A percentile compares a stretch with the other conserved stretches of the same genome.
phyloP scores from a whole-genome alignment of 352 stramenopile genomes.

The Phytophthora hybrid region DNA sequence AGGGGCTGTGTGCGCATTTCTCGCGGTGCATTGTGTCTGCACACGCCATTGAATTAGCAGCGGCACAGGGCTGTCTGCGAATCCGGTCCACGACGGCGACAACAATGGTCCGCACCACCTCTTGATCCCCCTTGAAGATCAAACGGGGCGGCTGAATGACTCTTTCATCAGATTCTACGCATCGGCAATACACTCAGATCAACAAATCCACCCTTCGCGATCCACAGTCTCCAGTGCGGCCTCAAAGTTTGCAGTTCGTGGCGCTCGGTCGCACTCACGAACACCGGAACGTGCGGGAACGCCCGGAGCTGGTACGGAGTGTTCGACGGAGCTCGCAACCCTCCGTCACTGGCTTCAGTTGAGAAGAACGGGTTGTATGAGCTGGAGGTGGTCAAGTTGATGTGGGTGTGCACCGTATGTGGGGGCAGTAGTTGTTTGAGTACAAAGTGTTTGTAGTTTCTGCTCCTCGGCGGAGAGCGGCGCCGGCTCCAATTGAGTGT shows the following conservation, averaged over 20 bases:
- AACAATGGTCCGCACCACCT: constrained; percentile 41
- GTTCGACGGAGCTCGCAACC: constrained; percentile 52
- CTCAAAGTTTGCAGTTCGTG: constrained; percentile 23
- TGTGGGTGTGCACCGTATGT: constrained; percentile 24
- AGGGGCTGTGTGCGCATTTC: constrained; percentile 8
- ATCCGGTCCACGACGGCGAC: constrained; percentile 53
- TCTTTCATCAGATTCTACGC: constrained; percentile 47
- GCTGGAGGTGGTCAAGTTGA: background rate
- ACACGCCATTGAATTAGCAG: no score
- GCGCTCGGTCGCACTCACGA: constrained; percentile 31
- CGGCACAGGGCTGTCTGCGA: no score
- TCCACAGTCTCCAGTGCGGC: background rate
- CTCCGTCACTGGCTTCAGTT: constrained; percentile 14
- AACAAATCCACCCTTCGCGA: background rate
- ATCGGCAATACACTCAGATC: background rate
- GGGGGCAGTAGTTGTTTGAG: constrained; percentile 28
- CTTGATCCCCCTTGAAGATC: constrained; percentile 41
- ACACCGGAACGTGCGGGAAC: constrained; percentile 45
- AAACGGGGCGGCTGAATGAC: constrained; percentile 52
- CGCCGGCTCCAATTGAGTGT: constrained; percentile 8
- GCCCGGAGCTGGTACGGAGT: constrained; percentile 50
- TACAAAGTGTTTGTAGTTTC: constrained; percentile 5
- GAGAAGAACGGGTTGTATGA: no score
- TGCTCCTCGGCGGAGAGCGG: constrained; percentile 25
- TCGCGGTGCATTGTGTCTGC: no score